Evolutionary conservation across 108 stramenopile genomes (phyloP).

Genomic region (Seminavis robusta): DNA sequence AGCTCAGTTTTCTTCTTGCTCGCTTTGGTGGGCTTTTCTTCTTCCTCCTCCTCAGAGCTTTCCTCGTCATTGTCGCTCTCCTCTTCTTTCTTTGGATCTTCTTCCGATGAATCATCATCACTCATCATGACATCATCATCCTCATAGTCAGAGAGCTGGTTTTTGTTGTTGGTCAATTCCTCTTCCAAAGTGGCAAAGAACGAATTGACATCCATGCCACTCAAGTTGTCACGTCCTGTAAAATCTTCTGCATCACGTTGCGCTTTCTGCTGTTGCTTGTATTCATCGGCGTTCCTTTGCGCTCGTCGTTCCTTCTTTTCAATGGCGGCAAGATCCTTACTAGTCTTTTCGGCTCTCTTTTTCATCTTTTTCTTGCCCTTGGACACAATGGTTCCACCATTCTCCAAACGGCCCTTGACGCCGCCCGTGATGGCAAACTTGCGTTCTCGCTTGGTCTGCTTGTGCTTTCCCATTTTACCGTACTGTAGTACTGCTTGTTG

Average conservation of each 20-base stretch:
- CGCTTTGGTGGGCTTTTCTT: background rate
- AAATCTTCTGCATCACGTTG: slow-evolving; percentile 33
- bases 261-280: slow-evolving; percentile 6
- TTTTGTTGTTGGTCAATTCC: slow-evolving; percentile 6
- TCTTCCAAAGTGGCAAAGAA: slow-evolving; percentile 37
- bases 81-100: slow-evolving; percentile 19
- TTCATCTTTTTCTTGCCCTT: slow-evolving; percentile 63
- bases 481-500: no score
- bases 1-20: background rate
- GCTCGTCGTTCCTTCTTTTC: background rate
- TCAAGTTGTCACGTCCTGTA: slow-evolving; percentile 24
- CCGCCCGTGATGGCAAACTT: slow-evolving; percentile 81
- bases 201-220: slow-evolving; percentile 44
- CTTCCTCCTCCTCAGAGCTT: background rate
- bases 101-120: slow-evolving; percentile 21
- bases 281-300: slow-evolving; percentile 1
- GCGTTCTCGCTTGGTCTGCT: slow-evolving; percentile 73
- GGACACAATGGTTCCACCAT: slow-evolving; percentile 64
- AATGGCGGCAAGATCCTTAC: background rate
- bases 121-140: slow-evolving; percentile 18
- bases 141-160: slow-evolving; percentile 15
- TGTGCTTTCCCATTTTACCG: no score
- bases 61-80: slow-evolving; percentile 37
- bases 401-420: slow-evolving; percentile 57
- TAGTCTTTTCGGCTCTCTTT: slow-evolving; percentile 1